A percentile compares a stretch with the other conserved stretches of the same genome.
phyloP scores from a whole-genome alignment of 768 basidiomycete genomes.

The Auricularia sp. region DNA sequence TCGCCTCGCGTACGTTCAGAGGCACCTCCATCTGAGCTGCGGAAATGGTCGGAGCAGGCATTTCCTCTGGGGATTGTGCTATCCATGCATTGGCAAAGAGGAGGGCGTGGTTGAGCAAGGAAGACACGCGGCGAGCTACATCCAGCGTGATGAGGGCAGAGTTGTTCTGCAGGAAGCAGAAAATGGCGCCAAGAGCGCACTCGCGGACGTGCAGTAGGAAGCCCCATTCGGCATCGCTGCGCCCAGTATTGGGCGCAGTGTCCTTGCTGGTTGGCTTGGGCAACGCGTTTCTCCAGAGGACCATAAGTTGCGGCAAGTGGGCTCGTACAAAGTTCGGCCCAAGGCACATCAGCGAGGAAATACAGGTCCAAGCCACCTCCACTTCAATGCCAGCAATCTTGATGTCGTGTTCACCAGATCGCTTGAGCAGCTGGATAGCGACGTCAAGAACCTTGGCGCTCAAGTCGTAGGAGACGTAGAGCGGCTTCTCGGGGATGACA shows the following conservation, averaged over 20 bases:
- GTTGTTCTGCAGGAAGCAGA: constrained; percentile 82
- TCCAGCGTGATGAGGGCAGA: constrained; percentile 76
- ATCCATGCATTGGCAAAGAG: constrained; percentile 80
- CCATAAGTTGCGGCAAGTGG: constrained; percentile 86
- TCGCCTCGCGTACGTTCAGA: constrained; percentile 69
- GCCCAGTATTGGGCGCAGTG: constrained; percentile 41
- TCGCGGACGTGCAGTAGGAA: constrained; percentile 89
- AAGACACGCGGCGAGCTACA: constrained; percentile 79
- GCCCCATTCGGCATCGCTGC: constrained; percentile 73
- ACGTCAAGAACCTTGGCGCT: constrained; percentile 85
- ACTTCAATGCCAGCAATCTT: constrained; percentile 74
- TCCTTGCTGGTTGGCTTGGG: constrained; percentile 94
- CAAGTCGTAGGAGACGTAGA: constrained; percentile 93
- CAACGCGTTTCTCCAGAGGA: constrained; percentile 94
- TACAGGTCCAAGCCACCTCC: constrained; percentile 89
- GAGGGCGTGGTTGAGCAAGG: constrained; percentile 82
- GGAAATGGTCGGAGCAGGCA: constrained; percentile 28
- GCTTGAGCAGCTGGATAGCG: constrained; percentile 81
- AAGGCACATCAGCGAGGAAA: constrained; percentile 82
- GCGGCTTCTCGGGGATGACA: constrained; percentile 73
- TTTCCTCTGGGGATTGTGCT: constrained; percentile 58
- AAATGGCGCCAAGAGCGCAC: constrained; percentile 78
- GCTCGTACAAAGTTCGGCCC: constrained; percentile 90
- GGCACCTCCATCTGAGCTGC: constrained; percentile 37
- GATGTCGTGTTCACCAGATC: constrained; percentile 84